phyloP scores from a whole-genome alignment of 495 filamentous ascomycete genomes.

The Collariella sp. region DNA sequence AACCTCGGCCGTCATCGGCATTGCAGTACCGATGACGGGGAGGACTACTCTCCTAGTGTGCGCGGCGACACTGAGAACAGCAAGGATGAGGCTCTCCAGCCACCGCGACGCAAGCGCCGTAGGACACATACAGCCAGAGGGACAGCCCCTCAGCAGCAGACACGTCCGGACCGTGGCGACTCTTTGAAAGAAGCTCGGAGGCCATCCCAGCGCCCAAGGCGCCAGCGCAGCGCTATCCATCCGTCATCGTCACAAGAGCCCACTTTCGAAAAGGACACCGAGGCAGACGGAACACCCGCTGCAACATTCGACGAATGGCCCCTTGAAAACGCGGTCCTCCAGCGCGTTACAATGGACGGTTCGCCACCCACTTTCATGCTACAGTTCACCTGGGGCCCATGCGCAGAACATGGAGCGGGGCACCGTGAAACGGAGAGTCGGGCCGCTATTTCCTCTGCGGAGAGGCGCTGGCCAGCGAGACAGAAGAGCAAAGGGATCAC shows the following conservation, averaged over 20 bases:
- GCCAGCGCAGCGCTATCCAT: not conserved
- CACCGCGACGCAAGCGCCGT: slow-evolving; percentile 4
- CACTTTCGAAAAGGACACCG: not conserved
- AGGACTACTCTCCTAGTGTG: slow-evolving; percentile 11
- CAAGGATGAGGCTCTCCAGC: slow-evolving; percentile 3
- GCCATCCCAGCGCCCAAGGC: not conserved
- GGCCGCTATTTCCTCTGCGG: no score
- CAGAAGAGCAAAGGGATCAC: no score
- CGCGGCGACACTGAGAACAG: no score
- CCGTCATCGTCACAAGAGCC: not conserved
- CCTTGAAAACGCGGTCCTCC: no score
- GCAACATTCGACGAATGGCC: not conserved
- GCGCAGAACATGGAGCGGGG: no score
- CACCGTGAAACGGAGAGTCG: no score
- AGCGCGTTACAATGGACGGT: no score
- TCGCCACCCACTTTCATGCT: no score
- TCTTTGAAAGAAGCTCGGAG: not conserved
- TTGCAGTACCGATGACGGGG: slow-evolving; percentile 3
- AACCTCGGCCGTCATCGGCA: slow-evolving; percentile 11
- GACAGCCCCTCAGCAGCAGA: slow-evolving; percentile 9
- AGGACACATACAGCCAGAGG: not conserved
- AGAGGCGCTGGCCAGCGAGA: no score
- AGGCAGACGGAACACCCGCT: not conserved
- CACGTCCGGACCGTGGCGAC: not conserved
- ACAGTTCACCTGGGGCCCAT: no score